Percentiles rank a stretch among this genome's conserved stretches.
phyloP scores from a whole-genome alignment of 2,329 filamentous ascomycete genomes.

The Lachnellula arida region DNA sequence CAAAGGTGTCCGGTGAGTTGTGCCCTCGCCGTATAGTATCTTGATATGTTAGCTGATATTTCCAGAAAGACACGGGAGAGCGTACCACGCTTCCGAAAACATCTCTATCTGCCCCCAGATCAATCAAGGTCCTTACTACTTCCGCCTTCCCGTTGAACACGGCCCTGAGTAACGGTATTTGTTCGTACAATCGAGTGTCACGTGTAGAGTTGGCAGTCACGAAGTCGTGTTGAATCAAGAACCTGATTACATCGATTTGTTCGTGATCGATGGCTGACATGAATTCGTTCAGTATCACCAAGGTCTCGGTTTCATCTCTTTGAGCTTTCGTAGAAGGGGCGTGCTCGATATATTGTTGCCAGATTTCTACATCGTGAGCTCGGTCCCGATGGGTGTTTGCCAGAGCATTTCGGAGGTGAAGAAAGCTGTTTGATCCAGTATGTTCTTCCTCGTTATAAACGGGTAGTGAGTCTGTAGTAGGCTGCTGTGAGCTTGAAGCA shows the following conservation, averaged over 20 bases:
- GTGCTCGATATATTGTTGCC: neutral
- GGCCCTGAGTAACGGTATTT: constrained; percentile 12
- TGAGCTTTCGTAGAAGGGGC: neutral
- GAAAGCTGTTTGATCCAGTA: neutral
- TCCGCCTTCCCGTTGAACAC: constrained; percentile 6
- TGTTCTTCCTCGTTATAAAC: neutral
- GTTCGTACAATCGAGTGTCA: neutral
- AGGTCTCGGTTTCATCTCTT: neutral
- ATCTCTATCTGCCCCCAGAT: constrained; percentile 11
- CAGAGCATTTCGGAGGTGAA: neutral
- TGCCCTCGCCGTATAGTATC: neutral
- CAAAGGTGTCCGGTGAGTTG: constrained; percentile 37
- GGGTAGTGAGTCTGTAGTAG: neutral
- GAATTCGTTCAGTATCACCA: neutral
- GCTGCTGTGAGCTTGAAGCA: neutral
- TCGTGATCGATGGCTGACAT: neutral
- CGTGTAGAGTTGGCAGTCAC: neutral
- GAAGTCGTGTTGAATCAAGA: constrained; percentile 3
- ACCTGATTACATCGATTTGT: neutral
- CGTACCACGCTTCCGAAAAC: constrained; percentile 10
- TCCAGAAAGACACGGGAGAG: neutral
- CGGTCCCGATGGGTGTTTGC: neutral
- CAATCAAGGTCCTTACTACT: constrained; percentile 8
- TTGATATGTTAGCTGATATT: neutral
- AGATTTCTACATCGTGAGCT: neutral